Base-by-base conservation (phyloP, 208 protist genomes). In the Trypanosoma theileri region DNA sequence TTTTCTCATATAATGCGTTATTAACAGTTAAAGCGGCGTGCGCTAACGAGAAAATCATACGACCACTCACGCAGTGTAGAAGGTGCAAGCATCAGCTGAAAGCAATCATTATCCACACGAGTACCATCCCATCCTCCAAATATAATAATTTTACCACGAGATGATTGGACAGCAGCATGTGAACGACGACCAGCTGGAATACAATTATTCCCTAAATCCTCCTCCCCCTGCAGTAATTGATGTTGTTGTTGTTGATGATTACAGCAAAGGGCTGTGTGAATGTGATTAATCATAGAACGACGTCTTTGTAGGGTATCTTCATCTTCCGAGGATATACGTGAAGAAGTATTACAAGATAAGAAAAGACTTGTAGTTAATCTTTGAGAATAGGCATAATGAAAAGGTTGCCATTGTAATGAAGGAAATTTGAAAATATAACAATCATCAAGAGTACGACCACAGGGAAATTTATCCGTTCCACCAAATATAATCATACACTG, bases 71-170 rank as follows among this genome's bases (percentile, higher is more conserved):
- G 10, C 16, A 68, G 52, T 59, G 31, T 59, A 9, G 53, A 59
- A 12, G 28, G 63, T 21, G 52, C 41, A 17, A 68, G 17, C 8
- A 28, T n/a, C 1, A 59, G 16, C 40, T 58, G 63, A 57, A 68
- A 59, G 19, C 24, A 68, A 31, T 59, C 63, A 68, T 21, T 0
- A 26, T 57, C 52, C 10, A 68, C 52, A n/a, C 40, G n/a, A 14
- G 19, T 52, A 24, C 63, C 52, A 24, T 68, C 63, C 31, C 53
- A 68, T 59, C 63, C 63, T 59, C 63, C 50, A 59, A 59, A 68
- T 52, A 68, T 68, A 59, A 59, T 48, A 51, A 68, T 59, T 40
- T 58, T 51, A n/a, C 17, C 21, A 40, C 13, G 51, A 21, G 40
- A 58, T 16, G 52, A 68, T 19, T 48, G 28, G 6, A 41, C 28